Percentiles rank a stretch among this genome's conserved stretches.
Evolutionary conservation across 331 rosid species (phyloP).

Genomic region (Phaseolus coccineus): DNA sequence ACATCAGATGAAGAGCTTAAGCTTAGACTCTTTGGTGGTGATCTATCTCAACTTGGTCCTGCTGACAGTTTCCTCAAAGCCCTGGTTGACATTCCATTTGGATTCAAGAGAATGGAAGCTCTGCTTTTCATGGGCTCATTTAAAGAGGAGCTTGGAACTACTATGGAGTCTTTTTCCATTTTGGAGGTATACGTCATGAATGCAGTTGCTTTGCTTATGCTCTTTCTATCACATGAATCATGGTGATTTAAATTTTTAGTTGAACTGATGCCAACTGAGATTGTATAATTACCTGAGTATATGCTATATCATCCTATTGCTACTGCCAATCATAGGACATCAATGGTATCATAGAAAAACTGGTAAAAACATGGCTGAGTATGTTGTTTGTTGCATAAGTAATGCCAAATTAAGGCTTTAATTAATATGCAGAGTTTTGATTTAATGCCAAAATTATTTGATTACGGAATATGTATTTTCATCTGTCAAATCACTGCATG

Average conservation of each 20-base stretch:
- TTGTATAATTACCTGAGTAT: background rate
- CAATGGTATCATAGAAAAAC: conserved; percentile 1
- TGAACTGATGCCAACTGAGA: conserved; percentile 8
- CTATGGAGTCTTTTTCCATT: conserved; percentile 70
- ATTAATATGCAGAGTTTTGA: background rate
- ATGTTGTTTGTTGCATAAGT: conserved; percentile 4
- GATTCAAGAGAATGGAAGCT: conserved; percentile 84
- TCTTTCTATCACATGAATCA: conserved; percentile 12
- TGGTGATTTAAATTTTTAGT: conserved; percentile 7
- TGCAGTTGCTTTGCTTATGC: conserved; percentile 37
- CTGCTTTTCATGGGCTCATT: conserved; percentile 78
- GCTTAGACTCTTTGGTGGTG: conserved; percentile 81
- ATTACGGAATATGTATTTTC: background rate
- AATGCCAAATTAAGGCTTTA: conserved; percentile 2
- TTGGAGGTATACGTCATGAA: conserved; percentile 69
- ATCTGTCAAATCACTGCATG: background rate
- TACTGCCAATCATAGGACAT: conserved; percentile 1
- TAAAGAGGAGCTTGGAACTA: conserved; percentile 75
- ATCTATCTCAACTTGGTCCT: conserved; percentile 79
- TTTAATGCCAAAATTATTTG: background rate
- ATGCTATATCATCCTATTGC: background rate
- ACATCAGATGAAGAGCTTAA: conserved; percentile 93
- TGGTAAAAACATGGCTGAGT: background rate
- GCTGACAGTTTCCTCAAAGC: conserved; percentile 90
- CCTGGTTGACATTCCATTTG: conserved; percentile 79